Conservation (phyloP, 1,284 basidiomycete genomes). For the Trametes hirsuta region DNA sequence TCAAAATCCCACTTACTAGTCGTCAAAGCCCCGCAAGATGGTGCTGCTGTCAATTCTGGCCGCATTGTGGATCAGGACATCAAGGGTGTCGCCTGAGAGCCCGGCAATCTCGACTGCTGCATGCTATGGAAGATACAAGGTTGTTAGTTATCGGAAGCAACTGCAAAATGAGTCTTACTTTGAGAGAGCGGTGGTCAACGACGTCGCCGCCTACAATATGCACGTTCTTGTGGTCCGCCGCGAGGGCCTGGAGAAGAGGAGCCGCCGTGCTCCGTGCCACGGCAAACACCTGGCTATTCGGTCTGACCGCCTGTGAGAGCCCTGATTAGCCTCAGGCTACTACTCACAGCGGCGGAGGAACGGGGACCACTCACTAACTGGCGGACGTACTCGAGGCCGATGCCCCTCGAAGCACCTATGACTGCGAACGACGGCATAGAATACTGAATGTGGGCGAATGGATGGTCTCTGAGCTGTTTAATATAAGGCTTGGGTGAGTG, state of each 20-base stretch:
- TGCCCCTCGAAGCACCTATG: constrained; percentile 4
- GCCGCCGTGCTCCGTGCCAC: background rate
- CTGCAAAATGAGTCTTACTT: background rate
- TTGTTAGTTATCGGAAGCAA: background rate
- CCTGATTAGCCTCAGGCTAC: no score
- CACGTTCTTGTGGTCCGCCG: background rate
- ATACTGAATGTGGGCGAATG: no score
- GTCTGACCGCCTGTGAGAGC: background rate
- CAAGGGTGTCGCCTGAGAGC: background rate
- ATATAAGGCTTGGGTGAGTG: no score
- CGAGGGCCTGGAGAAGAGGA: background rate
- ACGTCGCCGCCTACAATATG: background rate
- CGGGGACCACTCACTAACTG: background rate
- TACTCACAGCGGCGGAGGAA: no score
- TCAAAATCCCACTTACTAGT: background rate
- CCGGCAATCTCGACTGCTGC: background rate
- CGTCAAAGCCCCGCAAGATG: background rate
- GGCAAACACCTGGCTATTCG: background rate
- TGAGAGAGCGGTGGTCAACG: background rate
- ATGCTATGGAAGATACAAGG: background rate
- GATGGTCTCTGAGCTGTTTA: no score
- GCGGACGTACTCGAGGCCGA: constrained; percentile 1
- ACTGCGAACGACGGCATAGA: background rate
- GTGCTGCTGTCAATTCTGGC: background rate
- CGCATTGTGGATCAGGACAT: constrained; percentile 5